Percentiles rank a stretch among this genome's conserved stretches.
phyloP scores from a whole-genome alignment of 2,329 filamentous ascomycete genomes.

The Teratosphaeriaceae sp. region DNA sequence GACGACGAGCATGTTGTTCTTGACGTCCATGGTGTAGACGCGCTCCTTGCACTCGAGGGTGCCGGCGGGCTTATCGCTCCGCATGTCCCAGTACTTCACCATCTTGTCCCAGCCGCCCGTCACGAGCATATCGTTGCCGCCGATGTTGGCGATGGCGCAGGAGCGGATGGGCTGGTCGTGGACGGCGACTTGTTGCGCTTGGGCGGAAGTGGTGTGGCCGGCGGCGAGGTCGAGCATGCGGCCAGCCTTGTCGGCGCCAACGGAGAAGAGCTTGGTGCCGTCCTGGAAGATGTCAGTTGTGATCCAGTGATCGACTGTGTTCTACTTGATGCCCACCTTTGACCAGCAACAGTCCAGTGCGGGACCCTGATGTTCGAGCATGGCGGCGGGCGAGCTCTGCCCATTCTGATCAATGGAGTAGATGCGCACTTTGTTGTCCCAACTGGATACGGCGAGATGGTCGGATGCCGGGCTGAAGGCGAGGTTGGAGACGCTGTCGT shows the following conservation, averaged over 20 bases:
- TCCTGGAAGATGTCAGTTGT: slow-evolving; percentile 51
- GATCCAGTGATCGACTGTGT: too few species aligned
- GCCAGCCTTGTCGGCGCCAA: slow-evolving; percentile 83
- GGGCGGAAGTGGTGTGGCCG: slow-evolving; percentile 29
- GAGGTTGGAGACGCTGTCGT: slow-evolving; percentile 84
- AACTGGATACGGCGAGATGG: slow-evolving; percentile 83
- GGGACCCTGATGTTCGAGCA: slow-evolving; percentile 79
- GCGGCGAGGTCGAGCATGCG: slow-evolving; percentile 76
- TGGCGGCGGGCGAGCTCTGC: slow-evolving; percentile 74
- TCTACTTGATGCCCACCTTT: slow-evolving; percentile 58
- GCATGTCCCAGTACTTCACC: slow-evolving; percentile 82
- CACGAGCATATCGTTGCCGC: slow-evolving; percentile 71
- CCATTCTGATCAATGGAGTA: slow-evolving; percentile 80
- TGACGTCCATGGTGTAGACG: slow-evolving; percentile 87
- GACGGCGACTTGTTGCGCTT: slow-evolving; percentile 60
- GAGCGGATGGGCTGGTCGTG: slow-evolving; percentile 79
- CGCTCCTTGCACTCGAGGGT: slow-evolving; percentile 65
- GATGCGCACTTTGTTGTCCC: slow-evolving; percentile 97
- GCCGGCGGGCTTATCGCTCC: slow-evolving; percentile 58
- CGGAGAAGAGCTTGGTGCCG: slow-evolving; percentile 80
- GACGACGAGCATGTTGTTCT: slow-evolving; percentile 74
- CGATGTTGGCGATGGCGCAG: slow-evolving; percentile 57
- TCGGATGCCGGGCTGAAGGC: slow-evolving; percentile 72
- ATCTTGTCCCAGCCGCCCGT: slow-evolving; percentile 92
- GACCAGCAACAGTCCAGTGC: slow-evolving; percentile 84